Percentiles rank a stretch among this genome's conserved stretches.
Conservation (phyloP, 1,284 basidiomycete species). For the Puccinia horiana region DNA sequence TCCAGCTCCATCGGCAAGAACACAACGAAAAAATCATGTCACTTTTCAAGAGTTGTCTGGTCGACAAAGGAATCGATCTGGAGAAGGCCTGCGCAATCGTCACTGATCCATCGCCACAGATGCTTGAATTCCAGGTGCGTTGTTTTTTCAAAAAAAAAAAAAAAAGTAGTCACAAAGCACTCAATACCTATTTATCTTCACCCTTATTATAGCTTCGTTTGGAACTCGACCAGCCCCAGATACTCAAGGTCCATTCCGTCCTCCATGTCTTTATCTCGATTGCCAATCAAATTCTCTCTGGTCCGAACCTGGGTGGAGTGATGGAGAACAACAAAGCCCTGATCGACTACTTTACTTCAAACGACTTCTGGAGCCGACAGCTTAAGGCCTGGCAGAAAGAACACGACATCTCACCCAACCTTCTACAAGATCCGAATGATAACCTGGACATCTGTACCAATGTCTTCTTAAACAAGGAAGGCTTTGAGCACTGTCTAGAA, state of each 20-base stretch:
- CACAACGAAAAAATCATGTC: conserved; percentile 9
- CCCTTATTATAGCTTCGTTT: neutral
- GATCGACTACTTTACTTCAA: conserved; percentile 3
- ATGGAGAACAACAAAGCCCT: neutral
- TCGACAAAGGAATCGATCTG: neutral
- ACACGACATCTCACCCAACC: neutral
- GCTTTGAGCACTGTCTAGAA: neutral
- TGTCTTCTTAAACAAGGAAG: neutral
- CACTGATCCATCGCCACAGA: neutral
- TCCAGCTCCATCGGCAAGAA: neutral
- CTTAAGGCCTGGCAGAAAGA: neutral
- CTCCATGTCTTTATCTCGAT: neutral
- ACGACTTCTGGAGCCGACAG: neutral
- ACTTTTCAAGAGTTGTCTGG: neutral
- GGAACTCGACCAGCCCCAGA: neutral
- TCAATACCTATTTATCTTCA: neutral
- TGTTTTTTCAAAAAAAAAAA: too few species aligned
- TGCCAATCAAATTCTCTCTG: neutral
- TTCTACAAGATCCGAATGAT: neutral
- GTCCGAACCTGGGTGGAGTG: neutral
- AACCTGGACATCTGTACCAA: neutral
- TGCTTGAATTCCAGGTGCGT: conserved; percentile 23
- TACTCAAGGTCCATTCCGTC: neutral
- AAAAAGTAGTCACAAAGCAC: neutral
- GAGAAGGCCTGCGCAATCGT: neutral